A percentile compares a stretch with the other conserved stretches of the same genome.
Evolutionary conservation across 2,329 filamentous ascomycete genomes (phyloP).

Genomic region (Arthrinium phaeospermum): DNA sequence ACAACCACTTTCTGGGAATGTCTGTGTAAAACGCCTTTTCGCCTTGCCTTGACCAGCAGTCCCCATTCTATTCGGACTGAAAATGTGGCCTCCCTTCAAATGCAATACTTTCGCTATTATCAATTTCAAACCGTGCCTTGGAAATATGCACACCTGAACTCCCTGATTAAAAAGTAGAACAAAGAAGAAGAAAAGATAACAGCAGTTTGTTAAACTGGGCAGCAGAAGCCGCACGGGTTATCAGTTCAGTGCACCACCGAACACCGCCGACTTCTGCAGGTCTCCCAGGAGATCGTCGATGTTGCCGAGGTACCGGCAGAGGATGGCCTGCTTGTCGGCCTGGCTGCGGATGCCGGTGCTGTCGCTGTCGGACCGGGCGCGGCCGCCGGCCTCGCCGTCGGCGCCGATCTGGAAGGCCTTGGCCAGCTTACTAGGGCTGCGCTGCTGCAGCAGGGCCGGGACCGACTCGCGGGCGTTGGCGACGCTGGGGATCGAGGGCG

Average conservation of each 20-base stretch:
- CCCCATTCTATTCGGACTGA: conserved; percentile 11
- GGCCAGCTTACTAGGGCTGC: conserved; percentile 71
- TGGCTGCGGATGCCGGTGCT: conserved; percentile 65
- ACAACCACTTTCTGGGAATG: not conserved
- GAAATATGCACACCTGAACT: not conserved
- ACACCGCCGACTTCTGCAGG: conserved; percentile 76
- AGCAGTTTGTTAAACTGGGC: not conserved
- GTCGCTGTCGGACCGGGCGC: conserved; percentile 42
- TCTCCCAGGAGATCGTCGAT: conserved; percentile 87
- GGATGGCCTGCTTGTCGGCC: conserved; percentile 80
- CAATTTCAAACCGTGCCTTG: not conserved
- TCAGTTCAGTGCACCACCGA: conserved; percentile 58
- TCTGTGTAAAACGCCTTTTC: conserved; percentile 7
- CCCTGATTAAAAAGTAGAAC: conserved; percentile 3
- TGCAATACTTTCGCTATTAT: not conserved
- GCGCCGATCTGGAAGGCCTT: conserved; percentile 52
- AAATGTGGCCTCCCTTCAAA: not conserved
- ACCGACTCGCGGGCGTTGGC: conserved; percentile 51
- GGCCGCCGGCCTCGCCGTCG: conserved; percentile 36
- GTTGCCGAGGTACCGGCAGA: conserved; percentile 79
- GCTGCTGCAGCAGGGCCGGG: conserved; percentile 64
- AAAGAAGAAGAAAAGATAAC: not conserved
- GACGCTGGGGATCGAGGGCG: conserved; percentile 61
- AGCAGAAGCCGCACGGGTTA: not conserved
- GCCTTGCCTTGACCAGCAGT: not conserved